A percentile compares a stretch with the other conserved stretches of the same genome.
Evolutionary conservation across 805 yeast species (phyloP).

Genomic region (Priceomyces melissophilus): DNA sequence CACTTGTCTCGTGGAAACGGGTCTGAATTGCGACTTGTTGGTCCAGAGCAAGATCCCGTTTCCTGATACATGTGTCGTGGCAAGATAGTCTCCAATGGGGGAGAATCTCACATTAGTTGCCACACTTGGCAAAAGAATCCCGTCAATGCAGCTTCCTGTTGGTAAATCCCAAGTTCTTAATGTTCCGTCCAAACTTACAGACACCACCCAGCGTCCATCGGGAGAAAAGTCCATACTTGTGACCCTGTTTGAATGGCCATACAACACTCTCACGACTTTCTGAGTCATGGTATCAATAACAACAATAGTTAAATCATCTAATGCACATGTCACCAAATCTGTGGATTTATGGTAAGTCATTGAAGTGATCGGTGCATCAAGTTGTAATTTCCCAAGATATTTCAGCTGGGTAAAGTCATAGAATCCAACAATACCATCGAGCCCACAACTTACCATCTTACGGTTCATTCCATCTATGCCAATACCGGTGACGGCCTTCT

Average conservation of each 20-base stretch:
- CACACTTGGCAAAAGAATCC: conserved; percentile 71
- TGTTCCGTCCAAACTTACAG: conserved; percentile 80
- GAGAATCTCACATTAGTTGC: conserved; percentile 79
- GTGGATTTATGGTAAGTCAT: conserved; percentile 78
- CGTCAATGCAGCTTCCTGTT: conserved; percentile 95
- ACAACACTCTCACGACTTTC: conserved; percentile 77
- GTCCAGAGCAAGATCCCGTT: conserved; percentile 93
- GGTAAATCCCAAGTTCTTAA: conserved; percentile 97
- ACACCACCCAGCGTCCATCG: conserved; percentile 91
- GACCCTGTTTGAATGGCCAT: conserved; percentile 87
- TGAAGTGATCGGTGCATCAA: conserved; percentile 75
- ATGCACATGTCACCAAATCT: conserved; percentile 77
- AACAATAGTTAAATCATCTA: conserved; percentile 82
- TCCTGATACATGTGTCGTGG: conserved; percentile 88
- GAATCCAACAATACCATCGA: conserved; percentile 87
- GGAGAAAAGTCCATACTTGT: conserved; percentile 89
- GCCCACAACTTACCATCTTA: conserved; percentile 79
- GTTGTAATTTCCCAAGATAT: conserved; percentile 59
- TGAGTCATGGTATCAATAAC: conserved; percentile 81
- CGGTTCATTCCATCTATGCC: conserved; percentile 89
- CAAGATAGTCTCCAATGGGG: conserved; percentile 84
- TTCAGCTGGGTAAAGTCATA: conserved; percentile 76
- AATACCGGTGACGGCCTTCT: conserved; percentile 81
- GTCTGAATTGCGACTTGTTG: conserved; percentile 77
- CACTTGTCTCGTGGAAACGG: conserved; percentile 70